Conservation (phyloP, 2,329 filamentous ascomycete genomes). For the Beauveria rudraprayagi region DNA sequence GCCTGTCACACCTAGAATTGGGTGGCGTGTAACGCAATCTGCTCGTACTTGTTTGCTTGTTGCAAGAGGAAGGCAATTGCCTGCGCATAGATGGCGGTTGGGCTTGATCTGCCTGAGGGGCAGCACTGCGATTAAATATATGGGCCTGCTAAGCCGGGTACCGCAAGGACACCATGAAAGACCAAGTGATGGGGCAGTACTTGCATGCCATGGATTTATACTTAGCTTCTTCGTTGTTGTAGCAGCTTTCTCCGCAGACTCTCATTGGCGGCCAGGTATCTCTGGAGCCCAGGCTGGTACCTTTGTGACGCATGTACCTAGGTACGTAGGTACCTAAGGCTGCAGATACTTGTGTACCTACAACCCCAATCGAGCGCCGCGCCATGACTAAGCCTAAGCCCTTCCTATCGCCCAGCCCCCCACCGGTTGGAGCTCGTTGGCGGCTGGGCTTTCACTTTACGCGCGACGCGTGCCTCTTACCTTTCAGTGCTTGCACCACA, state of each 20-base stretch:
- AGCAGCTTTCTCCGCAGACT: no score
- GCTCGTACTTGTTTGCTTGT: background rate
- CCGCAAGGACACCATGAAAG: no score
- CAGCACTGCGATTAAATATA: background rate
- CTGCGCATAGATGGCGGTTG: no score
- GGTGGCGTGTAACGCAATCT: background rate
- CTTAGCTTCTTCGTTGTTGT: no score
- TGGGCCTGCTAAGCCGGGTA: no score
- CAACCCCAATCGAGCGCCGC: background rate
- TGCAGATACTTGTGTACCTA: background rate
- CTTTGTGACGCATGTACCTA: background rate
- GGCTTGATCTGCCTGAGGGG: constrained; percentile 3
- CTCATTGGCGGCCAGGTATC: no score
- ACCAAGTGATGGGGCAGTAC: no score
- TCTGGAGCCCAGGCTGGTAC: no score
- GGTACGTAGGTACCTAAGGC: background rate
- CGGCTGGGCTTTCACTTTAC: constrained; percentile 24
- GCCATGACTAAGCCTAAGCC: constrained; percentile 4
- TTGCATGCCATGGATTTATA: no score
- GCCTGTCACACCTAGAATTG: background rate
- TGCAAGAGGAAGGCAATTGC: background rate
- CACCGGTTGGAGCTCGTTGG: background rate
- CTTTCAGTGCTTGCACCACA: constrained; percentile 22
- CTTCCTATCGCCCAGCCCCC: background rate
- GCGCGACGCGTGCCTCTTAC: constrained; percentile 28